Evolutionary conservation across 495 filamentous ascomycete species (phyloP), one percentile per base, ranked within the genome.

Genomic region (Penicillium angulare): DNA sequence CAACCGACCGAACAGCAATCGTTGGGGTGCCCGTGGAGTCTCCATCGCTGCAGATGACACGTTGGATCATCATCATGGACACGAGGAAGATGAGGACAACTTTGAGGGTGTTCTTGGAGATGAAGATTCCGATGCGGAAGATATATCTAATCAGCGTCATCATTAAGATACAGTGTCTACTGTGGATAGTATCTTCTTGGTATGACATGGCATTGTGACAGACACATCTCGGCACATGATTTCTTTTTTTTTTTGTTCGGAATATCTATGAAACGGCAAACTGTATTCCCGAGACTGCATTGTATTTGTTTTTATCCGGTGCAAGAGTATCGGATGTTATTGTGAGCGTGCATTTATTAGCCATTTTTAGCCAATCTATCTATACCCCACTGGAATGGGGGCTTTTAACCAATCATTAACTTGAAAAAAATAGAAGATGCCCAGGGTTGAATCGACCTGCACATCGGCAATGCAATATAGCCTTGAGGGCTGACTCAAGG

Each of bases 21-120:
- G 71, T 47, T 95, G 89, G 89, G 89, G 89, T 9, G 71, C 80
- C 10, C 72, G 87, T 50, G 89, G 89, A 12, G 87, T 95, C 51
- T 89, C 86, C 3, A 83, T 95, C 21, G 85, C 83, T 29, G 89
- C 89, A 6, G 89, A 95, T 63, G 88, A 92, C 31, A 86, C 82
- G 3, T 67, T 88, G 20, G 73, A 83, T 15, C 78, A 83, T 36
- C 65, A 74, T 18, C 59, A 63, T 9, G 52, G n/a, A 9, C 42
- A 65, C 12, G 60, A 49, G 5, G 46, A 57, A 5, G 31, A 39
- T 20, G 52, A 55, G 21, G 43, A 40, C n/a, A 22, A 48, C 17
- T 34, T 46, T 35, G 43, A 22, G 8, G 43, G 17, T 6, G 31
- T 35, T 5, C 10, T 46, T 1, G 27, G 31, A 17, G 43, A 46